Evolutionary conservation across 1,284 basidiomycete species (phyloP), one percentile per base, ranked within the genome.

Genomic region (Ganoderma multipileum): DNA sequence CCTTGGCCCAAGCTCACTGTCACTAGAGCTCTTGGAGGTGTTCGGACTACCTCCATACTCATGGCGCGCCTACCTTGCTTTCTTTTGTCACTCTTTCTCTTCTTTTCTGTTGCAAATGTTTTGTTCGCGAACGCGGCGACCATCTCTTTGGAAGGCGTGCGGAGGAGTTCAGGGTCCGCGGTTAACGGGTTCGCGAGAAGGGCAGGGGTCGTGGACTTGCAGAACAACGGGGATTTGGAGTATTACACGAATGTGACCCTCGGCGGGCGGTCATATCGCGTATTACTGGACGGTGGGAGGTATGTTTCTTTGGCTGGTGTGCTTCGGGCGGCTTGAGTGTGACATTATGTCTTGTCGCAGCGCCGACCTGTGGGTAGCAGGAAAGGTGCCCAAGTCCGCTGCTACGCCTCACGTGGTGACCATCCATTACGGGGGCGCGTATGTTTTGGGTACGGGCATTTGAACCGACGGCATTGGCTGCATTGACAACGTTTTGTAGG

Each of bases 261-360:
- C 39, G 86, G 87, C 38, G 85, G 83, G 18, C 72, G 77, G 16
- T 65, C 70, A 3, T 86, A 86, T 72, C 77, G 79, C 14, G 81
- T 89, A 63, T 75, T 89, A 59, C 83, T 92, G 66, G 91, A 92
- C 73, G 91, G 91, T 11, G 91, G 90, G 63, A 91, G 89, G 91
- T 89, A 61, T 23, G 16, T 20, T 36, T 50, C 8, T 54, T 11
- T 39, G 14, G 14, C 2, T 38, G n/a, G 23, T 1, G 2, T 38
- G 8, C 20, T 52, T 9, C 23, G 18, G 44, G 23, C 12, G 23
- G 47, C 23, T 12, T 50, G 23, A 26, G 3, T 26, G 54, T 12
- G 38, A 9, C 11, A 26, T 33, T 18, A 52, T 8, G 3, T 18
- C 18, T 5, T 38, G 26, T 50, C 18, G 6, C 65, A 84, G 89